A percentile compares a stretch with the other conserved stretches of the same genome.
Evolutionary conservation across 345 rosid species (phyloP).

Genomic region (Punica granatum): DNA sequence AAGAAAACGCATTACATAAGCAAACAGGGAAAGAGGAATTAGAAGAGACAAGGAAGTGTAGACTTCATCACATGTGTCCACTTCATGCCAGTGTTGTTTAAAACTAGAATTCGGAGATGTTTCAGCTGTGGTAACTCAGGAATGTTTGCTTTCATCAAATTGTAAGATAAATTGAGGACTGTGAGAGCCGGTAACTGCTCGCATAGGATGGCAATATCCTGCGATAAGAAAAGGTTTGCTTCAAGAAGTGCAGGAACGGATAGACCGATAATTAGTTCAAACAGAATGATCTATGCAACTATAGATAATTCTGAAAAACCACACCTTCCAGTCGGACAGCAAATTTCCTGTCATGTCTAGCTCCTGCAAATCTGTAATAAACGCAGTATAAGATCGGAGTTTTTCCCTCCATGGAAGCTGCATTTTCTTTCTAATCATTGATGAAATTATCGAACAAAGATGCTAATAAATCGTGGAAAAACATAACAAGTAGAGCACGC

Average conservation of each 20-base stretch:
- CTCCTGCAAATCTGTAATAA: constrained; percentile 57
- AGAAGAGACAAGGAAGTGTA: neutral
- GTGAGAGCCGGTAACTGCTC: constrained; percentile 59
- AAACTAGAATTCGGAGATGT: constrained; percentile 57
- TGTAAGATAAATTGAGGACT: constrained; percentile 61
- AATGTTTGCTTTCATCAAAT: constrained; percentile 41
- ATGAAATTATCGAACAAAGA: neutral
- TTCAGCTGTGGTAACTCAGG: constrained; percentile 42
- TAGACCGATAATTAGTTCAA: neutral
- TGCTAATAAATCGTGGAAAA: neutral
- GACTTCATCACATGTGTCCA: constrained; percentile 58
- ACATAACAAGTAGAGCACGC: neutral
- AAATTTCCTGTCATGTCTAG: constrained; percentile 93
- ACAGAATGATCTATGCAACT: neutral
- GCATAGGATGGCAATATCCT: constrained; percentile 68
- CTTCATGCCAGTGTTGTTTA: constrained; percentile 55
- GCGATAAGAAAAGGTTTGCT: constrained; percentile 8
- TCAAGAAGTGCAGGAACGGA: neutral
- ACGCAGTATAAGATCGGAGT: constrained; percentile 2
- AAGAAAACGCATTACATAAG: neutral
- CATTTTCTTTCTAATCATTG: neutral
- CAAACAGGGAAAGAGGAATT: constrained; percentile 4
- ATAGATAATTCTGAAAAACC: constrained; percentile 2
- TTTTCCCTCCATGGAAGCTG: neutral
- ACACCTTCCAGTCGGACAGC: constrained; percentile 85